These are phyloP conservation scores for Phyllostachys edulis DNA, from an alignment of 176 grass and related monocot species.

Conservation along the genomic window DNA sequence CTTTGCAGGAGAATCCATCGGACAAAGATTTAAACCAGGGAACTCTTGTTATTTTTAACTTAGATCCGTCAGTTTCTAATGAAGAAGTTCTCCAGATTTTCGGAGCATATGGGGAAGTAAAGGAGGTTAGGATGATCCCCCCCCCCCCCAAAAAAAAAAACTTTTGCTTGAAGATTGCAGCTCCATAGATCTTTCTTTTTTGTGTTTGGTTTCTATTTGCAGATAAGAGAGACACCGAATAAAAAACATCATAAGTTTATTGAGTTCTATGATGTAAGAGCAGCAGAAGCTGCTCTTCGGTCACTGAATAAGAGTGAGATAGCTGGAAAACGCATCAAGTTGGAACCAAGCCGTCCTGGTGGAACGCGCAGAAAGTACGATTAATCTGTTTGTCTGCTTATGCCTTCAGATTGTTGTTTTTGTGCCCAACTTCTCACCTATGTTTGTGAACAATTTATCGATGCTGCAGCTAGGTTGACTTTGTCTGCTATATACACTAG, in stretches of 20 bases:
- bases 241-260: constrained; percentile 98
- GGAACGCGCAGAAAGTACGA: constrained; percentile 87
- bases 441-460: constrained; percentile 20
- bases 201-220: constrained; percentile 27
- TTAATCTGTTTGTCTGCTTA: constrained; percentile 22
- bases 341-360: constrained; percentile 90
- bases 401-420: neutral
- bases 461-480: neutral
- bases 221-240: constrained; percentile 96
- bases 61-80: constrained; percentile 87
- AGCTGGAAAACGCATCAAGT: constrained; percentile 89
- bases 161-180: neutral
- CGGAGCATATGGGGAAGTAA: constrained; percentile 88
- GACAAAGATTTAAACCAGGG: constrained; percentile 99
- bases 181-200: neutral
- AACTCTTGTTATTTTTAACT: constrained; percentile 92
- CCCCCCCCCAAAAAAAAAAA: too few species aligned
- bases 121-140: constrained; percentile 50
- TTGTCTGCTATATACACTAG: neutral
- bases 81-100: constrained; percentile 83
- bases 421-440: neutral
- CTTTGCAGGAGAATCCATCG: constrained; percentile 81
- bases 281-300: constrained; percentile 83
- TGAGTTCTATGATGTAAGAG: constrained; percentile 96
- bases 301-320: constrained; percentile 94